Conservation (phyloP, 257 asterid genomes). For the Solanum tacnaense region DNA sequence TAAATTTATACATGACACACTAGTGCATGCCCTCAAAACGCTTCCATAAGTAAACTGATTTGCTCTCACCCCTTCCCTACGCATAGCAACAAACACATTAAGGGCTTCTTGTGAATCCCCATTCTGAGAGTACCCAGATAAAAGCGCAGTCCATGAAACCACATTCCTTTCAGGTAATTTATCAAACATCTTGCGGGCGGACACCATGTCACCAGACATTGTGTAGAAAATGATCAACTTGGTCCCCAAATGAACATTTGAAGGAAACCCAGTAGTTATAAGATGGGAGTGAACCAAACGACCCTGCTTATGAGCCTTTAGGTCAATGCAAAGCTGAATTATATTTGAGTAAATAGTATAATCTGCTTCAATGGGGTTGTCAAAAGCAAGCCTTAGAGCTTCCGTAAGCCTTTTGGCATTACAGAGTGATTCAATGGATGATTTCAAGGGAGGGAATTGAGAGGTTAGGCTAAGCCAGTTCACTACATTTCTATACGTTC, state of each 20-base stretch:
- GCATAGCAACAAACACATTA: slow-evolving; percentile 32
- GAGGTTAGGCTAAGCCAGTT: not conserved
- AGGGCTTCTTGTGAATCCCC: slow-evolving; percentile 27
- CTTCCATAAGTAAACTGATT: slow-evolving; percentile 60
- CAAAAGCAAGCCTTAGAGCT: not conserved
- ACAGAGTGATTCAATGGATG: not conserved
- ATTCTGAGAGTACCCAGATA: slow-evolving; percentile 37
- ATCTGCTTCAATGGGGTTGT: slow-evolving; percentile 1
- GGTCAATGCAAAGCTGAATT: slow-evolving; percentile 27
- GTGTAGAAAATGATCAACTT: slow-evolving; percentile 40
- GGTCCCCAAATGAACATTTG: slow-evolving; percentile 22
- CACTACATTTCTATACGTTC: not conserved
- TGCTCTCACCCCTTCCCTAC: slow-evolving; percentile 26
- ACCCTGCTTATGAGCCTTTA: slow-evolving; percentile 20
- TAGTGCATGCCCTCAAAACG: slow-evolving; percentile 36
- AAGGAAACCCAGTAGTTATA: slow-evolving; percentile 15
- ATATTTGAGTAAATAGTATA: slow-evolving; percentile 31
- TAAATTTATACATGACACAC: slow-evolving; percentile 15
- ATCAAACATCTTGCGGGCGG: slow-evolving; percentile 33
- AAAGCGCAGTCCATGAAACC: slow-evolving; percentile 54
- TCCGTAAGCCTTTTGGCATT: not conserved
- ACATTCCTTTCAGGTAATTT: slow-evolving; percentile 26
- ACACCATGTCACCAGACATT: slow-evolving; percentile 15
- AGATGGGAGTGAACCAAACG: slow-evolving; percentile 26
- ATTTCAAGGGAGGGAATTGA: not conserved